phyloP scores from a whole-genome alignment of 768 basidiomycete genomes.

The Hypholoma sublateritium region DNA sequence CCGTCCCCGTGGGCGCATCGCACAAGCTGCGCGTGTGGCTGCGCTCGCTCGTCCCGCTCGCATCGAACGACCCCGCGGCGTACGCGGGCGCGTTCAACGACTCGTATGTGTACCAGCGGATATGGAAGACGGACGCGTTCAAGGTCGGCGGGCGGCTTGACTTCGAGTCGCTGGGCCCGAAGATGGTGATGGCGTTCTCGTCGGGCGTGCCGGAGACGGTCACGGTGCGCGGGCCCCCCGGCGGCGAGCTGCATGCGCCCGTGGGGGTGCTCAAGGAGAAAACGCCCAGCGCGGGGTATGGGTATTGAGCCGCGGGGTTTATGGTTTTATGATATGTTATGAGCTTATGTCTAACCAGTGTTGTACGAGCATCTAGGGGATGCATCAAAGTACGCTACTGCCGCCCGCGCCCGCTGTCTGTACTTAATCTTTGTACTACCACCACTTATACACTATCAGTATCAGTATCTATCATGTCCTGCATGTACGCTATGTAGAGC shows the following conservation, averaged over 20 bases:
- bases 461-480: no score
- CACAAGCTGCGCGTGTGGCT: conserved; percentile 69
- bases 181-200: conserved; percentile 50
- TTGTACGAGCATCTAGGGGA: no score
- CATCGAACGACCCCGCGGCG: conserved; percentile 25
- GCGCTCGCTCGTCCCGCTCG: conserved; percentile 41
- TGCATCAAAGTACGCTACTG: no score
- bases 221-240: conserved; percentile 19
- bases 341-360: not conserved
- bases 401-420: no score
- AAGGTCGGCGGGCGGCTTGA: conserved; percentile 58
- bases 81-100: conserved; percentile 41
- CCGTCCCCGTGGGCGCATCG: conserved; percentile 53
- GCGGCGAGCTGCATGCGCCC: conserved; percentile 14
- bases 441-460: no score
- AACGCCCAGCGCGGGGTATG: conserved; percentile 13
- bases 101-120: conserved; percentile 60
- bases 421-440: no score
- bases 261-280: conserved; percentile 17
- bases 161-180: conserved; percentile 49
- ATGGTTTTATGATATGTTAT: not conserved
- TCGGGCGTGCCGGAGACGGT: conserved; percentile 39
- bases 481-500: no score
- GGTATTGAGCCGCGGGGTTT: conserved; percentile 11
- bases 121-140: conserved; percentile 65